Percentiles rank a stretch among this genome's conserved stretches.
phyloP scores from a whole-genome alignment of 768 basidiomycete species.

The Termitomyces sp. region DNA sequence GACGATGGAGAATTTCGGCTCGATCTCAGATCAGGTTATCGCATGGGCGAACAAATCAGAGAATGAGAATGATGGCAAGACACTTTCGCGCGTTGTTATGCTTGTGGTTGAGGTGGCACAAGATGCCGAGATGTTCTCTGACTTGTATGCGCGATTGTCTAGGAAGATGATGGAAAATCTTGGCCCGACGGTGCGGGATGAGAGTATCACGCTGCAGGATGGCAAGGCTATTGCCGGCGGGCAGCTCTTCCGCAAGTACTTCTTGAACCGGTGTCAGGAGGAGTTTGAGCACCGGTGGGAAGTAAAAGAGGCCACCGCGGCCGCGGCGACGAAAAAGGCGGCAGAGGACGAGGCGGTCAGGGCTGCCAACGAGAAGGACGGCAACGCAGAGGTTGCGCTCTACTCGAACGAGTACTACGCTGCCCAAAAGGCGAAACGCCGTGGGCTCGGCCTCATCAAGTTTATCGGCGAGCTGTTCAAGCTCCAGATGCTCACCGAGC shows the following conservation, averaged over 20 bases:
- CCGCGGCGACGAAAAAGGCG: constrained; percentile 80
- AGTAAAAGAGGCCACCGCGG: constrained; percentile 79
- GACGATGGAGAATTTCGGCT: constrained; percentile 94
- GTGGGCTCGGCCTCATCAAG: constrained; percentile 67
- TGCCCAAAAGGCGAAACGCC: constrained; percentile 95
- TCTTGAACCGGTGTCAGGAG: constrained; percentile 94
- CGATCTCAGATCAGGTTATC: constrained; percentile 93
- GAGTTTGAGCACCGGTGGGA: constrained; percentile 98
- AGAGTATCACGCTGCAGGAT: too few relatives aligned
- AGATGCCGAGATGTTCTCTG: too few relatives aligned
- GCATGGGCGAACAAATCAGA: constrained; percentile 91
- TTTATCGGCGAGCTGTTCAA: constrained; percentile 75
- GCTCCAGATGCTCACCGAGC: constrained; percentile 95
- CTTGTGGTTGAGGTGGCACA: constrained; percentile 92
- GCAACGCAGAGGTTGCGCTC: constrained; percentile 47
- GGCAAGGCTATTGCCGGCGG: too few relatives aligned
- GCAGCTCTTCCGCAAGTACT: constrained; percentile 92
- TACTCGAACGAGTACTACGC: constrained; percentile 96
- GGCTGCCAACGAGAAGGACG: constrained; percentile 52
- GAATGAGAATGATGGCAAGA: constrained; percentile 88
- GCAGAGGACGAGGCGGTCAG: constrained; percentile 79
- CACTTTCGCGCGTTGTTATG: constrained; percentile 92
- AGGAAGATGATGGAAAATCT: too few relatives aligned
- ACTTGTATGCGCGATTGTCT: too few relatives aligned
- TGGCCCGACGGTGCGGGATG: too few relatives aligned